Evolutionary conservation across 345 rosid species (phyloP).

Genomic region (Mercurialis annua): DNA sequence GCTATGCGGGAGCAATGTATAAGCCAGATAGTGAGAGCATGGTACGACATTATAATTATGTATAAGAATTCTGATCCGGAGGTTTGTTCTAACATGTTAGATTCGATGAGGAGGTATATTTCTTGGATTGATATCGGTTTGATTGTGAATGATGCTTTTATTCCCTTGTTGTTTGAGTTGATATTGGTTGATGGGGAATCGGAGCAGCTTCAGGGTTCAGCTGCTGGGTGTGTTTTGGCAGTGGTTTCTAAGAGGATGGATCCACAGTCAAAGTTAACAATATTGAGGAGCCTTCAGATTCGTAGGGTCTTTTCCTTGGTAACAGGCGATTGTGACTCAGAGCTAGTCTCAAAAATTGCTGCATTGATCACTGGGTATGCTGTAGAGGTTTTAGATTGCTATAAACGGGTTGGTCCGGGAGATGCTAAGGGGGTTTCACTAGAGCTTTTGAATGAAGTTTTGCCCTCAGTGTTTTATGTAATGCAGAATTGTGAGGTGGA

Average conservation of each 20-base stretch:
- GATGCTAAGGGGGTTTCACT: slow-evolving; percentile 50
- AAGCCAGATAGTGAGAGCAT: slow-evolving; percentile 77
- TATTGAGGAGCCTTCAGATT: slow-evolving; percentile 66
- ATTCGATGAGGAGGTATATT: slow-evolving; percentile 74
- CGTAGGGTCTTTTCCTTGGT: slow-evolving; percentile 62
- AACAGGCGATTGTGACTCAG: slow-evolving; percentile 58
- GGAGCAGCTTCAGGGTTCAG: slow-evolving; percentile 75
- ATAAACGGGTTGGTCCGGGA: slow-evolving; percentile 58
- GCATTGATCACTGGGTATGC: slow-evolving; percentile 81
- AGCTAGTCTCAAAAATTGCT: slow-evolving; percentile 55
- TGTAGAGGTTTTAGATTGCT: slow-evolving; percentile 78
- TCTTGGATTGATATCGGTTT: slow-evolving; percentile 93
- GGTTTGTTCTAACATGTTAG: slow-evolving; percentile 62
- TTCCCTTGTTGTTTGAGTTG: slow-evolving; percentile 73
- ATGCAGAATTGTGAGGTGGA: slow-evolving; percentile 76
- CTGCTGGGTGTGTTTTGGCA: slow-evolving; percentile 79
- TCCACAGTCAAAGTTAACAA: slow-evolving; percentile 57
- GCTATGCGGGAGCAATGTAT: slow-evolving; percentile 95
- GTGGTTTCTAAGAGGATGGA: slow-evolving; percentile 93
- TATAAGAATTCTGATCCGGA: slow-evolving; percentile 68
- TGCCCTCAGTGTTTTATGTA: slow-evolving; percentile 72
- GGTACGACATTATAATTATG: slow-evolving; percentile 72
- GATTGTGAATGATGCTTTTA: slow-evolving; percentile 68
- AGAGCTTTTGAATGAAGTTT: slow-evolving; percentile 77
- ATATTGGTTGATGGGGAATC: slow-evolving; percentile 56